Base-by-base conservation (phyloP, 106 monocot genomes). In the Iris macrosiphon region DNA sequence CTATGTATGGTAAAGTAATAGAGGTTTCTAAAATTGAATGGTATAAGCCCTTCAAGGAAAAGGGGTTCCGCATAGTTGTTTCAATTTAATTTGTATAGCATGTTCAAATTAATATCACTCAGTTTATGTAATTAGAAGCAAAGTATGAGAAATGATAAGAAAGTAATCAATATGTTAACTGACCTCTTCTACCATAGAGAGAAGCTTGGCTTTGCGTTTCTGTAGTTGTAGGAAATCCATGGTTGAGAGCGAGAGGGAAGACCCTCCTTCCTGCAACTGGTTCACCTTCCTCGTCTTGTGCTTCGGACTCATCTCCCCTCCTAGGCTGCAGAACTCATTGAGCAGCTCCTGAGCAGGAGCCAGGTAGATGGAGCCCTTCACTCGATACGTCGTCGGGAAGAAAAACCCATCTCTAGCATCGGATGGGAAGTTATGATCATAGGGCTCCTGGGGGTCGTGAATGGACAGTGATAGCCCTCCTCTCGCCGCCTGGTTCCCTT, bases 171-270 rank as follows among this genome's bases (percentile, higher is more conserved):
- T 35, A 22, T 7, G 8, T 13, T 20, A 33, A 44, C 58, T 72
- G 15, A 85, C 84, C 84, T 85, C 79, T 43, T 85, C 84, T 13
- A 79, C 64, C 75, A 85, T 64, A 46, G 66, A 40, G 28, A 67
- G 43, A 7, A 85, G 68, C 72, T 64, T 72, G 9, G 71, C 59
- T 29, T 71, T 79, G 7, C 64, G 55, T 50, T 58, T 71, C 54
- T 79, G 75, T 5, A 79, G 66, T 55, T 85, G 79, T 0, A 63
- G 4, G 7, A 43, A 33, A 23, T 78, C 83, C 49, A 75, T 4
- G 29, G 70, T 53, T 7, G 46, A 35, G 26, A 83, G 31, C n/a
- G 63, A 46, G 7, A 72, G 61, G 11, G 76, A 77, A 8, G 72
- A 61, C 30, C 61, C 68, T 2, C 61, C 73, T 27, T 65, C 73